Percentiles rank a stretch among this genome's conserved stretches.
Conservation (phyloP, 2,329 filamentous ascomycete species). For the Aspergillus ibericus region DNA sequence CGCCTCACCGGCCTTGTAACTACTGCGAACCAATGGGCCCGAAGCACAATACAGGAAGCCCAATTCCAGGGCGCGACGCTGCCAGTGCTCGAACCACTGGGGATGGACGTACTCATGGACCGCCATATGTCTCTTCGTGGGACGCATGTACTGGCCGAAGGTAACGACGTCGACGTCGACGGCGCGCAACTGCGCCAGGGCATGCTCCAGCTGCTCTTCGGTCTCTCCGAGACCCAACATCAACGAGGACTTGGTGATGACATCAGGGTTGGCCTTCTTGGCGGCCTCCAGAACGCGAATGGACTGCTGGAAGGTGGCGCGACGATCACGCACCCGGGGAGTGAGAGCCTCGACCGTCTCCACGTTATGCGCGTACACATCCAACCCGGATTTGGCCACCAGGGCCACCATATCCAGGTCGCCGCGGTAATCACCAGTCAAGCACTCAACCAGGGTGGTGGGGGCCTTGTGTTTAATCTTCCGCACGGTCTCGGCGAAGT, state of each 20-base stretch:
- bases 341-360: constrained; percentile 93
- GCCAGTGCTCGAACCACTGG: constrained; percentile 87
- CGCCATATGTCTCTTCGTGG: constrained; percentile 95
- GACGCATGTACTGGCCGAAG: constrained; percentile 99
- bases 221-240: constrained; percentile 96
- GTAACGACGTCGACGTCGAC: constrained; percentile 90
- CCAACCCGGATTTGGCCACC: constrained; percentile 83
- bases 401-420: constrained; percentile 82
- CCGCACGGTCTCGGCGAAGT: constrained; percentile 91
- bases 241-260: constrained; percentile 98
- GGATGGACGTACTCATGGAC: constrained; percentile 95
- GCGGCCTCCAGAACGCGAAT: constrained; percentile 76
- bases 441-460: constrained; percentile 46
- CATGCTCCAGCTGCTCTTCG: constrained; percentile 78
- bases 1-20: constrained; percentile 96
- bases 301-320: constrained; percentile 86
- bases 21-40: constrained; percentile 87
- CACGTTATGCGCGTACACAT: constrained; percentile 96
- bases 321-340: constrained; percentile 82
- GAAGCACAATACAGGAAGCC: constrained; percentile 96
- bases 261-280: constrained; percentile 70
- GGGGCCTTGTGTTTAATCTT: constrained; percentile 80
- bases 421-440: constrained; percentile 79
- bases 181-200: constrained; percentile 75
- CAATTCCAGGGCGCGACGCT: constrained; percentile 84